phyloP scores from a whole-genome alignment of 495 filamentous ascomycete genomes.

The Podospora comata region DNA sequence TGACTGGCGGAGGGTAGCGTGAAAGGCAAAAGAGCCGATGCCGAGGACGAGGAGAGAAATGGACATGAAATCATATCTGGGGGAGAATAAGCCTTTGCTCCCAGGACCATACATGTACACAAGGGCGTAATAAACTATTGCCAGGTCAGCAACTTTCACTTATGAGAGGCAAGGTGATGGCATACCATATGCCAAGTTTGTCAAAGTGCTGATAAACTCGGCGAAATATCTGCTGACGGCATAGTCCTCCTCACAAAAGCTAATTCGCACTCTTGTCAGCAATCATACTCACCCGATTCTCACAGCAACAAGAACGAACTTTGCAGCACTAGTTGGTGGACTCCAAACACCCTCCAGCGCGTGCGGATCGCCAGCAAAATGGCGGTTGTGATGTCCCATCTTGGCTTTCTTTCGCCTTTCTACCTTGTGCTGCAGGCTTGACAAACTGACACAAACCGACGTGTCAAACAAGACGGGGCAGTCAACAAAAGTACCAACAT shows the following conservation, averaged over 20 bases:
- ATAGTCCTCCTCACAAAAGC: constrained; percentile 48
- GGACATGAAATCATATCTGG: constrained; percentile 29
- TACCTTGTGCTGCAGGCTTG: neutral
- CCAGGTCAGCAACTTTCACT: neutral
- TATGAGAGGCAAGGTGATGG: neutral
- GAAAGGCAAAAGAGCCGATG: constrained; percentile 51
- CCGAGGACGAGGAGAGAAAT: constrained; percentile 52
- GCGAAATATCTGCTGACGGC: constrained; percentile 52
- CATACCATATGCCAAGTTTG: constrained; percentile 49
- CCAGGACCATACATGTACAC: constrained; percentile 16
- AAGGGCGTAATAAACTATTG: constrained; percentile 30
- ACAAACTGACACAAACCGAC: too few species aligned
- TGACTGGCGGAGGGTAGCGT: constrained; percentile 52
- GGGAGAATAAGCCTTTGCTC: neutral
- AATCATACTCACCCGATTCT: neutral
- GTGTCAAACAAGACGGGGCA: too few species aligned
- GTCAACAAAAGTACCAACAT: too few species aligned
- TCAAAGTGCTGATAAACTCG: constrained; percentile 57
- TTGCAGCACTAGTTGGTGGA: constrained; percentile 32
- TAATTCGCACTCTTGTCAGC: neutral
- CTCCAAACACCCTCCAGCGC: constrained; percentile 28
- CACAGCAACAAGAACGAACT: constrained; percentile 21
- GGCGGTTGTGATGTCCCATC: constrained; percentile 31
- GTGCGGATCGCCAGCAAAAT: constrained; percentile 23
- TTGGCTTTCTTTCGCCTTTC: neutral